phyloP scores from a whole-genome alignment of 208 protist species.

The Crithidia acanthocephali region DNA sequence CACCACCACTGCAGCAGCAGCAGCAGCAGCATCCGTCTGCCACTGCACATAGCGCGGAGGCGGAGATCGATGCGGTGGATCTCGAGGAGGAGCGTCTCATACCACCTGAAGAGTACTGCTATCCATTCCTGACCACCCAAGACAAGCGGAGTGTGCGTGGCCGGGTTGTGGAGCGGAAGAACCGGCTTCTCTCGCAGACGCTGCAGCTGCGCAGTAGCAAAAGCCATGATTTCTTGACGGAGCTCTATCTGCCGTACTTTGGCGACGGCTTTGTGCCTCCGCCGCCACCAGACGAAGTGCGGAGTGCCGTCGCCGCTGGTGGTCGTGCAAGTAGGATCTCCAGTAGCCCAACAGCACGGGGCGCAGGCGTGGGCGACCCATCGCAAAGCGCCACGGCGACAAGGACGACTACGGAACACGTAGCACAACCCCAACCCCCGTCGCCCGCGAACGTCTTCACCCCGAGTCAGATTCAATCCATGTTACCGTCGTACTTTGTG shows the following conservation, averaged over 20 bases:
- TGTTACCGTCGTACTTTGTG: constrained; percentile 65
- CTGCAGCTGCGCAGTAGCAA: background rate
- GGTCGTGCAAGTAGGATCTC: no score
- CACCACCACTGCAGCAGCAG: background rate
- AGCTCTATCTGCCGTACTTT: constrained; percentile 15
- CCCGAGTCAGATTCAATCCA: constrained; percentile 47
- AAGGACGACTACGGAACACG: background rate
- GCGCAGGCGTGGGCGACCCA: no score
- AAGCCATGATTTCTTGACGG: background rate
- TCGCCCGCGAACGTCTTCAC: constrained; percentile 32
- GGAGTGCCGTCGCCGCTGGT: background rate
- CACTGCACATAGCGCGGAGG: background rate
- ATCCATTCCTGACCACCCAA: background rate
- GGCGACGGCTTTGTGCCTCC: constrained; percentile 42
- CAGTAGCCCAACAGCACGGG: no score
- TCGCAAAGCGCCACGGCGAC: no score
- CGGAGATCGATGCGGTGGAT: background rate
- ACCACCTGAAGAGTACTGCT: constrained; percentile 1
- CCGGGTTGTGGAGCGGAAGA: constrained; percentile 21
- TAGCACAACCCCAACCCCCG: no score
- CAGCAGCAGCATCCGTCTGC: background rate
- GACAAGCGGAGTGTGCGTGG: background rate
- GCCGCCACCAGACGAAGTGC: constrained; percentile 5
- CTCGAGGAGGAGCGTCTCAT: background rate
- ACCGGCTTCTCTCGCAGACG: constrained; percentile 8